Percentiles rank a stretch among this genome's conserved stretches.
These are phyloP conservation scores for Blastobotrys arbuscula DNA, from an alignment of 1,139 yeast genomes.

Conservation along the genomic window DNA sequence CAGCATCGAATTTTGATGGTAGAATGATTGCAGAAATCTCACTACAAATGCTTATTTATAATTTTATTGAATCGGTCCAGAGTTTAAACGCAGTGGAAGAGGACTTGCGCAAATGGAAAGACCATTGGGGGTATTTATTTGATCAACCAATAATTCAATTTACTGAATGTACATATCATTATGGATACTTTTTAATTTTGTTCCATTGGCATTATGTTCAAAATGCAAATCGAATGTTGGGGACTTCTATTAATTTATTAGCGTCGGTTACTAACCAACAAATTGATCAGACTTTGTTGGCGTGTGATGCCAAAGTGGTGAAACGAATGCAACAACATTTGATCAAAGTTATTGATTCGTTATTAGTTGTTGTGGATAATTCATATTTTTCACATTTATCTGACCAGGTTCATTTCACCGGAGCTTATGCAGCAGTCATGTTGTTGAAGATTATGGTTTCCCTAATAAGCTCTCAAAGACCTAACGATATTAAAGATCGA, in stretches of 20 bases:
- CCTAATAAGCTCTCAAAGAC: constrained; percentile 14
- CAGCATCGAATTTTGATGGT: constrained; percentile 76
- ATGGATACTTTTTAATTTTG: constrained; percentile 50
- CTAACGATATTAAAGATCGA: constrained; percentile 12
- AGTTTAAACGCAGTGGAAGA: constrained; percentile 32
- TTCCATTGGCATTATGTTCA: constrained; percentile 33
- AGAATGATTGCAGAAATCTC: constrained; percentile 78
- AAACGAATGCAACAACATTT: constrained; percentile 35
- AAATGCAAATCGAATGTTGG: constrained; percentile 13
- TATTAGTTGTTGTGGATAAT: constrained; percentile 46
- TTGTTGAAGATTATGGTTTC: constrained; percentile 34
- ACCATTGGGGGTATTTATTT: constrained; percentile 66
- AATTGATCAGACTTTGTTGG: constrained; percentile 19
- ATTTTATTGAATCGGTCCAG: constrained; percentile 46
- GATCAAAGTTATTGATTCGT: constrained; percentile 40
- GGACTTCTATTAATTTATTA: constrained; percentile 11
- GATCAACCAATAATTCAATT: constrained; percentile 72
- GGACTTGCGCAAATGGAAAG: constrained; percentile 53
- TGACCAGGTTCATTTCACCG: constrained; percentile 60
- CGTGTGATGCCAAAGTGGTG: constrained; percentile 20
- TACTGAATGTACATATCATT: constrained; percentile 68
- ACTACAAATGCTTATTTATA: constrained; percentile 56
- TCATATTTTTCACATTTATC: constrained; percentile 63
- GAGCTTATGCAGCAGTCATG: constrained; percentile 47
- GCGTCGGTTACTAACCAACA: constrained; percentile 11